Evolutionary conservation across 225 moss, liverwort and hornwort species (phyloP).

Genomic region (Antitrichia curtipendula): DNA sequence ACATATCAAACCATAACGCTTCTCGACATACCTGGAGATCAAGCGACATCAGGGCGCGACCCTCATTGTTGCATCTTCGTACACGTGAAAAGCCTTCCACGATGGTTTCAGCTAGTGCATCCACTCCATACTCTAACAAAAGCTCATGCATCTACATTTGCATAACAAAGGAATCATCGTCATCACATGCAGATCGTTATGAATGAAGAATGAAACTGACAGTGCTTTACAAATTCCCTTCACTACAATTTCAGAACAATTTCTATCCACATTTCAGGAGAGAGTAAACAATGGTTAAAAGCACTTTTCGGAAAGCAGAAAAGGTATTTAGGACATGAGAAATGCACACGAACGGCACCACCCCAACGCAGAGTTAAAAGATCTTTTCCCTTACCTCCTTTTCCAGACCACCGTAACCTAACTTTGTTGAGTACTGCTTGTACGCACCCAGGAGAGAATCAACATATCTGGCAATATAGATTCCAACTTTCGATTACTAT

Average conservation of each 20-base stretch:
- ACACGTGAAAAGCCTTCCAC: constrained; percentile 89
- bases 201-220: not conserved
- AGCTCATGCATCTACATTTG: constrained; percentile 62
- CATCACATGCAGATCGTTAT: not conserved
- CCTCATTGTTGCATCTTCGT: constrained; percentile 91
- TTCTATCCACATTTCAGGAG: not conserved
- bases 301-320: not conserved
- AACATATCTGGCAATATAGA: constrained; percentile 63
- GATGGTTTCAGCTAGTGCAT: constrained; percentile 76
- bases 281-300: not conserved
- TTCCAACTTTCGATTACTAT: not conserved
- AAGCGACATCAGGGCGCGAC: constrained; percentile 97
- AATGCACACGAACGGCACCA: not conserved
- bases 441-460: constrained; percentile 94
- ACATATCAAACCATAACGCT: not conserved
- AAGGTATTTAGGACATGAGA: not conserved
- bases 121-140: constrained; percentile 87
- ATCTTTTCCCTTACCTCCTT: constrained; percentile 41
- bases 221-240: not conserved
- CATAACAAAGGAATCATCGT: not conserved
- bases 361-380: not conserved
- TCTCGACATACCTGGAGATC: constrained; percentile 70
- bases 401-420: constrained; percentile 52
- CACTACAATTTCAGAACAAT: not conserved
- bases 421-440: constrained; percentile 83